A percentile compares a stretch with the other conserved stretches of the same genome.
Conservation (phyloP, 179 eudicot genomes). For the Patellifolia procumbens region DNA sequence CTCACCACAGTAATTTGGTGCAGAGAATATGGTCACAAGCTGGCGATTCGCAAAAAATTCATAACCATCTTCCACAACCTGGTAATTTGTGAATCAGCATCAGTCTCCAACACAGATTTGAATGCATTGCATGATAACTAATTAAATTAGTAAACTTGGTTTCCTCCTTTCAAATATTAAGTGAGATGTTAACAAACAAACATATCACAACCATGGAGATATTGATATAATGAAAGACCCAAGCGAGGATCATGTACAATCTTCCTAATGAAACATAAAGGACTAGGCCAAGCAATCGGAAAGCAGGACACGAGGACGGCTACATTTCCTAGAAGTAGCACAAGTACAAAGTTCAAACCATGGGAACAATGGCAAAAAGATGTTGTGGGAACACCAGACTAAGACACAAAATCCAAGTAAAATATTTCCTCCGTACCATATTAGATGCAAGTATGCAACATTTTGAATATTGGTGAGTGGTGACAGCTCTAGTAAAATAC, state of each 20-base stretch:
- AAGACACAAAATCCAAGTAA: not conserved
- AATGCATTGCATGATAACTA: not conserved
- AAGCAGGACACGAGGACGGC: not conserved
- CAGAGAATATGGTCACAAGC: no score
- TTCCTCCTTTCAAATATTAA: not conserved
- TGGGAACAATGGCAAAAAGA: not conserved
- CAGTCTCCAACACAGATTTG: not conserved
- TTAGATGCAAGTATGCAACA: no score
- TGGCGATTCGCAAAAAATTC: conserved; percentile 77
- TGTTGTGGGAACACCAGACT: not conserved
- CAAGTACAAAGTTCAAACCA: not conserved
- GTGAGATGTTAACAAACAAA: not conserved
- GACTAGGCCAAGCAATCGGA: not conserved
- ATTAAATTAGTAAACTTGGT: not conserved
- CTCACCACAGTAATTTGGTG: no score
- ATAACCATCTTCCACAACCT: conserved; percentile 87
- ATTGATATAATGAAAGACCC: not conserved
- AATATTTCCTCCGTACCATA: no score
- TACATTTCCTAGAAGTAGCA: not conserved
- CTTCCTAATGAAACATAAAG: not conserved
- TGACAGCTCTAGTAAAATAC: no score
- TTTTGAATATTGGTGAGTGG: no score
- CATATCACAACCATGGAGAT: not conserved
- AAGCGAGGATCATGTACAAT: not conserved
- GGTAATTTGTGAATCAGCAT: conserved; percentile 20